Conservation (phyloP, 805 yeast species). For the Hanseniaspora guilliermondii region DNA sequence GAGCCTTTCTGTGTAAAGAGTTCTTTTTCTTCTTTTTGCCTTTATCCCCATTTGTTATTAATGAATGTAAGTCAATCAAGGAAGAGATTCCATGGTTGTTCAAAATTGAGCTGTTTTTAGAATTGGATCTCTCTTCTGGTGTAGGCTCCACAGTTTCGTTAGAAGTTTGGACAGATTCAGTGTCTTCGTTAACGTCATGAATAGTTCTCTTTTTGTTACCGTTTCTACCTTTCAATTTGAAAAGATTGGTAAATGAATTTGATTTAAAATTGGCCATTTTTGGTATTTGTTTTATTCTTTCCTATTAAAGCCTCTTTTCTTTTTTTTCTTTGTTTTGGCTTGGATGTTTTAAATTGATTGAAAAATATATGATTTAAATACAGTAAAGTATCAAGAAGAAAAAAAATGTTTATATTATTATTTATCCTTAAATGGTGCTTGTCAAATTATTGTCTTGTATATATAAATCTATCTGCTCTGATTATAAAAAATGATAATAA, state of each 20-base stretch:
- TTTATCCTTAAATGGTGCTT: too few species aligned
- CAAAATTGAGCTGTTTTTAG: background rate
- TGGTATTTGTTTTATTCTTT: too few species aligned
- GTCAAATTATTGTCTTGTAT: too few species aligned
- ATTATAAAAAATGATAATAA: too few species aligned
- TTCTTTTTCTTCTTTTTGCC: conserved; percentile 3
- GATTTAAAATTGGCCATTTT: conserved; percentile 14
- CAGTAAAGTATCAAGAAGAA: too few species aligned
- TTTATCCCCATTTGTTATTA: background rate
- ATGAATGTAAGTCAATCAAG: conserved; percentile 9
- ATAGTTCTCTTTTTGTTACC: conserved; percentile 16
- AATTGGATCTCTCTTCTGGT: background rate
- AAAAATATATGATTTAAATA: too few species aligned
- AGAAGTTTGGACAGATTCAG: background rate
- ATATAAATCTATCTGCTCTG: too few species aligned
- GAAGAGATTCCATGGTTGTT: conserved; percentile 8
- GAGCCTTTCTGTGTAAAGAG: conserved; percentile 8
- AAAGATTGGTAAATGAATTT: conserved; percentile 25
- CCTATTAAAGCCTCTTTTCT: background rate
- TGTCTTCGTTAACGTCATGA: background rate
- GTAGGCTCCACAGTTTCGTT: background rate
- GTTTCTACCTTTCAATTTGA: conserved; percentile 22
- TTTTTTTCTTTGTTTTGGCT: too few species aligned
- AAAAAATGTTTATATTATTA: too few species aligned
- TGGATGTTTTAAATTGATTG: too few species aligned